Percentiles rank a stretch among this genome's conserved stretches.
Evolutionary conservation across 352 stramenopile species (phyloP).

Genomic region (Phytophthora crassamura): DNA sequence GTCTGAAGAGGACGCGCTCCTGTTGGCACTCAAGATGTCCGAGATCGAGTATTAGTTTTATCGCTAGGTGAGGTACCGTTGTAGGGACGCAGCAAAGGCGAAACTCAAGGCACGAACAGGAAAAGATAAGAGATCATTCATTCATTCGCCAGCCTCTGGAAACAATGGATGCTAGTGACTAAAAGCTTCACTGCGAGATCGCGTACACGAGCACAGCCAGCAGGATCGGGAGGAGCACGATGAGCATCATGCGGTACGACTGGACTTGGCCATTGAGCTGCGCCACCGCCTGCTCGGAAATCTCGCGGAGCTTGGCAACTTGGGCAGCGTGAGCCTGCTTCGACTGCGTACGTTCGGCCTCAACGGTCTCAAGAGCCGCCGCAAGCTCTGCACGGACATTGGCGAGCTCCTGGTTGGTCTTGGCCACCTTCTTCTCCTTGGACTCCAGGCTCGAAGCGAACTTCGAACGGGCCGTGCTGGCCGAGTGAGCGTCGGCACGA

Average conservation of each 20-base stretch:
- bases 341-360: conserved; percentile 34
- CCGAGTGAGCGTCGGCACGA: conserved; percentile 52
- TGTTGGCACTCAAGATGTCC: conserved; percentile 48
- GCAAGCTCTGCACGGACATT: conserved; percentile 52
- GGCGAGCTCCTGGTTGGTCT: conserved; percentile 63
- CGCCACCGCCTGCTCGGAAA: conserved; percentile 36
- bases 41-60: conserved; percentile 48
- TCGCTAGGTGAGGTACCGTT: no score
- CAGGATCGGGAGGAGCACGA: conserved; percentile 62
- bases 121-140: conserved; percentile 12
- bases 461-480: conserved; percentile 56
- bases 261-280: conserved; percentile 50
- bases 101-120: no score
- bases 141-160: neutral
- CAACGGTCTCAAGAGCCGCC: conserved; percentile 26
- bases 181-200: conserved; percentile 45
- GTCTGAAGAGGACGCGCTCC: conserved; percentile 45
- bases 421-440: conserved; percentile 75
- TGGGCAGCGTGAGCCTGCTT: conserved; percentile 49
- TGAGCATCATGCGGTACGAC: conserved; percentile 63
- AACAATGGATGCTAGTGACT: conserved; percentile 8
- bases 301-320: conserved; percentile 47
- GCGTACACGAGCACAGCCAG: conserved; percentile 62
- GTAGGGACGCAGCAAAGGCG: no score
- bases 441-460: conserved; percentile 63